Evolutionary conservation across 768 basidiomycete species (phyloP), one percentile per base, ranked within the genome.

Genomic region (Boletus reticuloceps): DNA sequence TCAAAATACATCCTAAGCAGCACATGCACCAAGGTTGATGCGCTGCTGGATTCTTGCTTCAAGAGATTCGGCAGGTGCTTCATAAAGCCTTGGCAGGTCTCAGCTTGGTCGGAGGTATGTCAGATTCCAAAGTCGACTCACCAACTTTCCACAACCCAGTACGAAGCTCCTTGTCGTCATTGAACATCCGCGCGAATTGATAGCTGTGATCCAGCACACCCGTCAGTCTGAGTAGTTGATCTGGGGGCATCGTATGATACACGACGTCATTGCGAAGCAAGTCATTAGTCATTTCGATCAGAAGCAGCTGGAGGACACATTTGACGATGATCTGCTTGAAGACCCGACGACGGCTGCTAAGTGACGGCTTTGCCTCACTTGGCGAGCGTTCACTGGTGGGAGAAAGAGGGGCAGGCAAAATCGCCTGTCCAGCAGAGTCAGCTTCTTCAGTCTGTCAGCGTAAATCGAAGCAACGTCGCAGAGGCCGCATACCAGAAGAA

Each of bases 251-350:
- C 5, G 89, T 92, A 44, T 77, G 81, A 75, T 98, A 98, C 44
- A 99, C 91, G 39, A 89, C 84, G 55, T 92, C 81, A 66, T 96
- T 98, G 56, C 94, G 90, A 32, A 99, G 80, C 22, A 99, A 78
- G 61, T 98, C 97, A 65, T 94, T 94, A 4, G 95, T 96, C 8
- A 92, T 98, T 75, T 99, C 97, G 59, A 99, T 98, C 37, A 99
- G 81, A 51, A 98, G 79, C 20, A 99, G 75, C 64, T 99, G 97
- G 31, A 99, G 82, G 20, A 99, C 97, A 70, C 97, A 99, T 88
- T 98, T 98, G 61, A 98, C 94, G 58, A 99, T 98, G 73, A 99
- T 98, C 71, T 98, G 97, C 69, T 94, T 91, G 84, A 99, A 99
- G 52, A 91, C 83, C 41, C 86, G 82, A 43, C 91, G 85, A 51